Base-by-base conservation (phyloP, 2,329 filamentous ascomycete genomes). In the Fonsecaea pedrosoi region DNA sequence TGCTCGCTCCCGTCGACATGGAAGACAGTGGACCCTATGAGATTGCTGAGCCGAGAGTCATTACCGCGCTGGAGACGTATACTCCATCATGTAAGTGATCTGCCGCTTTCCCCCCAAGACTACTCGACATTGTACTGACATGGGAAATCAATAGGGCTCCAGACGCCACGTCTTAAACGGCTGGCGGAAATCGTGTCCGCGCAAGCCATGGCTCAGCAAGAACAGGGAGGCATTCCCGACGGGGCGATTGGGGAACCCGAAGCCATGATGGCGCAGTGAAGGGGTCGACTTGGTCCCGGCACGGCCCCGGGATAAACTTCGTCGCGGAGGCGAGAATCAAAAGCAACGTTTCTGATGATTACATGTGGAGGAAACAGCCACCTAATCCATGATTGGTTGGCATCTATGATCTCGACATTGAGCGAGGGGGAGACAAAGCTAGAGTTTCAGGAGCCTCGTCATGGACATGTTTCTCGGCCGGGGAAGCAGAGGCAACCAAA, bases 1-100 rank as follows among this genome's bases (percentile, higher is more conserved):
- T 99, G 65, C 85, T 99, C 55, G 91, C 94, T 66, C 93, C 95
- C 57, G 94, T 99, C 66, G 95, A 99, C 78, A 97, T 99, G 94
- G 95, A 99, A 76, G 95, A 99, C 81, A 97, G 92, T 74, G 95
- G 95, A 30, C 95, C 94, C 32, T 99, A 99, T 76, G 95, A 98
- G 80, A 99, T 99, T 78, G 95, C 95, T 13, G 95, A 99, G 80
- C 95, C 95, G 34, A 88, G 95, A 77, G 92, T 92, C 62, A 99
- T 99, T 75, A 97, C 94, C 3, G 95, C 95, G 61, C 82, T 99
- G 72, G 95, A 99, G 82, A 99, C 95, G 13, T 99, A 99, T 78
- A 98, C 95, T 59, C 95, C 95, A 70, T 97, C 94, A 73, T 99
- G 94, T 95, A 85, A 86, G 91, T 85, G 64, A 54, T 42, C 30